phyloP scores from a whole-genome alignment of 768 basidiomycete genomes.

The Rhizopogon salebrosus region DNA sequence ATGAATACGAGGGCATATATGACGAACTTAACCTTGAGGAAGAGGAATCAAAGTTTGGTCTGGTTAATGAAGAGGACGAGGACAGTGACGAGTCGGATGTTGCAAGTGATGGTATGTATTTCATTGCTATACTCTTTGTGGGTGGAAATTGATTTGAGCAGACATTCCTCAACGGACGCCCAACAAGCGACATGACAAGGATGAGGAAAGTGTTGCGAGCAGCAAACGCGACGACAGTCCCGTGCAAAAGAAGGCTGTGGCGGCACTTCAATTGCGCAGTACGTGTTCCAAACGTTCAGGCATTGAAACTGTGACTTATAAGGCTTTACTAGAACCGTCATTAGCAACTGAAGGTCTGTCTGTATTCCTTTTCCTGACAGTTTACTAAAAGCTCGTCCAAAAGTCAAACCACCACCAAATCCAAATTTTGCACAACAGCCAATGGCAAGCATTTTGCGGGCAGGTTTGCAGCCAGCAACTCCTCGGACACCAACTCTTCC shows the following conservation, averaged over 20 bases:
- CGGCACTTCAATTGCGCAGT: slow-evolving; percentile 67
- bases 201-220: slow-evolving; percentile 71
- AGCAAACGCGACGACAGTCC: slow-evolving; percentile 74
- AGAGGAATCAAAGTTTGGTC: slow-evolving; percentile 90
- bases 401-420: slow-evolving; percentile 73
- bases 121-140: not conserved
- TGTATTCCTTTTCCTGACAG: not conserved
- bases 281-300: slow-evolving; percentile 26
- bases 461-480: slow-evolving; percentile 54
- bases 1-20: slow-evolving; percentile 95
- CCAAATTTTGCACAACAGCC: slow-evolving; percentile 80
- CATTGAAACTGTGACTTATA: slow-evolving; percentile 10
- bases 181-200: slow-evolving; percentile 62
- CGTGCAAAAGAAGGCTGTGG: slow-evolving; percentile 70
- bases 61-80: slow-evolving; percentile 69
- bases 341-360: slow-evolving; percentile 54
- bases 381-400: slow-evolving; percentile 9
- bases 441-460: slow-evolving; percentile 70
- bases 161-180: slow-evolving; percentile 63
- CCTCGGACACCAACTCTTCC: slow-evolving; percentile 54
- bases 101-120: slow-evolving; percentile 61
- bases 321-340: slow-evolving; percentile 51
- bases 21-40: slow-evolving; percentile 97
- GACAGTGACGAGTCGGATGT: slow-evolving; percentile 76
- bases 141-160: slow-evolving; percentile 19